Conservation (phyloP, 345 rosid genomes). For the Aethionema arabicum region DNA sequence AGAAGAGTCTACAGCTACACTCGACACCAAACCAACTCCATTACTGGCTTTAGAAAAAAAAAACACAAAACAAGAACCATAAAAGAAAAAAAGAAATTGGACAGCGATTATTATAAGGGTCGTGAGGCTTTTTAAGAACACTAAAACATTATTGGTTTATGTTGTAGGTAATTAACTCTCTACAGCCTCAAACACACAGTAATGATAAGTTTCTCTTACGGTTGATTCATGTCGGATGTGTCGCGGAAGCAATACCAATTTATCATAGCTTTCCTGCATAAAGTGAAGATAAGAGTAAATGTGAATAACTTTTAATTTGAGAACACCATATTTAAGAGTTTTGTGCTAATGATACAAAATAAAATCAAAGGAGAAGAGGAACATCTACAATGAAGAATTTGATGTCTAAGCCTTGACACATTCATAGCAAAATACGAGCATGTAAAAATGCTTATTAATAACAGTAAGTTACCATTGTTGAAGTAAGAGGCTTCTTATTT, state of each 20-base stretch:
- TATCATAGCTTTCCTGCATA: constrained; percentile 74
- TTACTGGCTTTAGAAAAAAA: too few relatives aligned
- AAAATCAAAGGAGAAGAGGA: background rate
- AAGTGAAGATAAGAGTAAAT: constrained; percentile 14
- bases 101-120: too few relatives aligned
- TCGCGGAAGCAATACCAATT: constrained; percentile 58
- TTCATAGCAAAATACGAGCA: background rate
- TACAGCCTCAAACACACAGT: too few relatives aligned
- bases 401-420: background rate
- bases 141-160: too few relatives aligned
- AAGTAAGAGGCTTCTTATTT: constrained; percentile 90
- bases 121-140: too few relatives aligned
- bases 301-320: background rate
- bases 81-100: too few relatives aligned
- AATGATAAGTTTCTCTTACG: constrained; percentile 48
- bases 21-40: too few relatives aligned
- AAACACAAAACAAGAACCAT: too few relatives aligned
- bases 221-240: constrained; percentile 83
- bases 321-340: too few relatives aligned
- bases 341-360: background rate
- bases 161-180: too few relatives aligned
- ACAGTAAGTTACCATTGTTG: constrained; percentile 54
- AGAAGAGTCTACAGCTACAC: too few relatives aligned
- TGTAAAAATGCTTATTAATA: constrained; percentile 2
- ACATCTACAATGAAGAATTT: background rate